Base-by-base conservation (phyloP, 78 protist species). In the Dictyostelium purpureum region DNA sequence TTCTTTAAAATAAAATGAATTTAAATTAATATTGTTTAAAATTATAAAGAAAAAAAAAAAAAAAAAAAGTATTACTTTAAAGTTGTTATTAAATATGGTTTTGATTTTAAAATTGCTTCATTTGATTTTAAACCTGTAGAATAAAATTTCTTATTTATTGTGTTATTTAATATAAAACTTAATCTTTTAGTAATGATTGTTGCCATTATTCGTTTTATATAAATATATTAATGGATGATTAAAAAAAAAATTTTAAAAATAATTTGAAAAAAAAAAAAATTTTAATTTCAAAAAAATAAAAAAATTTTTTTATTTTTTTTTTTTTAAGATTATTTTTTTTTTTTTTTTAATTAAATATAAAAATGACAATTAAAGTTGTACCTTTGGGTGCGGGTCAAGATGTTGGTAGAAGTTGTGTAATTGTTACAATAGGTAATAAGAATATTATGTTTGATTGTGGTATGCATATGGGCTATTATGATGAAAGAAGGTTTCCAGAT, bases 391-490 rank as follows among this genome's bases (percentile, higher is more conserved):
- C 97, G 26, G 97, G 96, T 19, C 97, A 85, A 71, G 99, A 98
- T 35, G 98, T 98, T 33, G 99, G 99, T 1, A 93, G 99, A 37
- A 61, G 93, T 40, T 98, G 99, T 81, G 88, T 98, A 6, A 76
- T 98, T 16, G 98, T 98, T 28, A 73, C 96, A 0, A 24, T 98
- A 24, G 98, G 98, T 12, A 96, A 98, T 52, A 90, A 83, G 71
- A 90, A 79, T 47, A 94, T 98, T 75, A 89, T 94, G 90, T 91
- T 98, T 54, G 99, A 99, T 94, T 98, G 99, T 73, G 99, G 99
- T 33, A 97, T 98, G 99, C 99, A 99, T 89, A 97, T 98, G 98
- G 99, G 98, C 37, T 97, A 88, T 90, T 49, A 57, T 42, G 99
- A 99, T 97, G 79, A 90, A 16, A 79, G 99, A 24, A 66, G 97